Evolutionary conservation across 371 early-diverging fungal genomes (phyloP).

Genomic region (Haplosporangium sp.): DNA sequence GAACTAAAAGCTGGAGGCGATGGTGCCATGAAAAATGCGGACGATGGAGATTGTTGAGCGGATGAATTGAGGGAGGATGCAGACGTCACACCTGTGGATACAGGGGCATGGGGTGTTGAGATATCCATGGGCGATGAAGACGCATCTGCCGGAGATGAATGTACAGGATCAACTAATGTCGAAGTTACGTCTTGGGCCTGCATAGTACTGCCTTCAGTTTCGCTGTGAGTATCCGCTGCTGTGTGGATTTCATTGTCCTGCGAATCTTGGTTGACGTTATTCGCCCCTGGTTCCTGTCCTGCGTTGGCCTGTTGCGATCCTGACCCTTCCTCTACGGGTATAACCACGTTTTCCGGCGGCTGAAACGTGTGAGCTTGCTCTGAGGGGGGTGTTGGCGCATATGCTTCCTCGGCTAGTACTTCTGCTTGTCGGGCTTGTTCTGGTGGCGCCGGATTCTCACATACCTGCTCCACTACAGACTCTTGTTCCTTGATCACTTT

Average conservation of each 20-base stretch:
- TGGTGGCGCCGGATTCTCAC: constrained; percentile 1
- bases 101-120: not conserved
- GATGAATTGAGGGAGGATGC: constrained; percentile 2
- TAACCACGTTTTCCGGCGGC: constrained; percentile 14
- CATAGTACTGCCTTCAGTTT: not conserved
- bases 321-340: constrained; percentile 6
- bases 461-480: constrained; percentile 9
- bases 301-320: too few species aligned
- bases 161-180: not conserved
- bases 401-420: constrained; percentile 20
- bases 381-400: constrained; percentile 48
- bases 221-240: not conserved
- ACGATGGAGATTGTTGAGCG: constrained; percentile 28
- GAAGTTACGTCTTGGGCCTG: not conserved
- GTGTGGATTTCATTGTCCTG: not conserved
- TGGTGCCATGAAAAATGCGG: constrained; percentile 36
- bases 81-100: constrained; percentile 1
- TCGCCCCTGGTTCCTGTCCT: constrained; percentile 1
- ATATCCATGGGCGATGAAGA: constrained; percentile 17
- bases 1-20: constrained; percentile 24
- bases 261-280: not conserved
- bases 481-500: constrained; percentile 16
- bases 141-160: not conserved
- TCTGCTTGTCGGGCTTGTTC: constrained; percentile 3
- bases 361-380: constrained; percentile 52